phyloP scores from a whole-genome alignment of 768 basidiomycete genomes.

The Lactifluus pinguis region DNA sequence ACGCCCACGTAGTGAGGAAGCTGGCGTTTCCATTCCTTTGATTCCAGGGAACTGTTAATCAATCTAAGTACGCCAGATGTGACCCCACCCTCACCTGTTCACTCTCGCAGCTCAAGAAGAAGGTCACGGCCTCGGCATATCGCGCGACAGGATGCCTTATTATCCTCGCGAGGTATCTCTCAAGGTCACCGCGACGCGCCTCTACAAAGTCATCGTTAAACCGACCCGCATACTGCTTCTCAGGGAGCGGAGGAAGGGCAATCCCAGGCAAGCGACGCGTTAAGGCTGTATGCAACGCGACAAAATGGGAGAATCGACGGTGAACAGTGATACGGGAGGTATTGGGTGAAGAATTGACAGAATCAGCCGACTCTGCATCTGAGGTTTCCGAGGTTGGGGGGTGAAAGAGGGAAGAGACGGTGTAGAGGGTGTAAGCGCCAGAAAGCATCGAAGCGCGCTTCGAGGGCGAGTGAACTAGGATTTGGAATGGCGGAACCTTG shows the following conservation, averaged over 20 bases:
- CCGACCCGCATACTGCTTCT: constrained; percentile 76
- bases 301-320: constrained; percentile 80
- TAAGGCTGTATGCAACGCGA: constrained; percentile 64
- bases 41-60: neutral
- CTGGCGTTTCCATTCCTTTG: constrained; percentile 63
- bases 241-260: constrained; percentile 72
- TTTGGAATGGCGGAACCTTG: constrained; percentile 61
- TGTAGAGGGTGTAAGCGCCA: constrained; percentile 68
- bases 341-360: constrained; percentile 24
- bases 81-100: constrained; percentile 46
- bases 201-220: constrained; percentile 80
- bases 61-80: neutral
- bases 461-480: constrained; percentile 75
- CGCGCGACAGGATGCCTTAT: constrained; percentile 70
- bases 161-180: constrained; percentile 63
- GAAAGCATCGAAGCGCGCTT: constrained; percentile 59
- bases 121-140: constrained; percentile 70
- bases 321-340: constrained; percentile 62
- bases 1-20: constrained; percentile 52
- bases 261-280: constrained; percentile 63
- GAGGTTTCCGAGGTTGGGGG: constrained; percentile 22
- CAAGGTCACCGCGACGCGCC: constrained; percentile 70
- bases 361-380: constrained; percentile 20
- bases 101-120: constrained; percentile 70
- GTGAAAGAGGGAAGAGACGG: constrained; percentile 65